Percentiles rank a stretch among this genome's conserved stretches.
phyloP scores from a whole-genome alignment of 129 eudicot species.

The Pittosporum tobira region DNA sequence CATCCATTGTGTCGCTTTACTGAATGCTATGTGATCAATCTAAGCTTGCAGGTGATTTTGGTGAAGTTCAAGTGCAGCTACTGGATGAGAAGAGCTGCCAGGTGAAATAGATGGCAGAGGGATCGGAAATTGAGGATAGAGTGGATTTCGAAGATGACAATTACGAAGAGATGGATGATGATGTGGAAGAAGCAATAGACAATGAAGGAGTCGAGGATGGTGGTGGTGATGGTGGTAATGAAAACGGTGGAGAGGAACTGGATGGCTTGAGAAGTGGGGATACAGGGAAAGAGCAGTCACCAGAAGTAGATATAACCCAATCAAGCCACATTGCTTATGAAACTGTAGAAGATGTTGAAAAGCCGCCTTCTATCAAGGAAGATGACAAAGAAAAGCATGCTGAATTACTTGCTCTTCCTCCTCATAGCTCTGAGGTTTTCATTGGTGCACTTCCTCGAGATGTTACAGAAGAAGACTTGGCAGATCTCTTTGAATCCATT shows the following conservation, averaged over 20 bases:
- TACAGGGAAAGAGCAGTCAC: conserved; percentile 40
- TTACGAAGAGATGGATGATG: conserved; percentile 77
- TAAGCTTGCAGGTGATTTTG: conserved; percentile 31
- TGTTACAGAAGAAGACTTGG: conserved; percentile 75
- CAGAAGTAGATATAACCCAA: conserved; percentile 29
- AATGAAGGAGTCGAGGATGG: conserved; percentile 54
- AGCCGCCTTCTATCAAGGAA: conserved; percentile 21
- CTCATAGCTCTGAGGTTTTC: conserved; percentile 93
- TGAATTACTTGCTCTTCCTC: conserved; percentile 82
- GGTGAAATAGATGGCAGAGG: conserved; percentile 66
- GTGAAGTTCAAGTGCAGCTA: conserved; percentile 24
- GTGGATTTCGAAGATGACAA: conserved; percentile 93
- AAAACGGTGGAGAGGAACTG: conserved; percentile 41
- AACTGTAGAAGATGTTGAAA: conserved; percentile 38
- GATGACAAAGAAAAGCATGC: conserved; percentile 46
- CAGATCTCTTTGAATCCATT: conserved; percentile 73
- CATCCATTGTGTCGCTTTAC: no score
- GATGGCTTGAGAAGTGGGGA: conserved; percentile 38
- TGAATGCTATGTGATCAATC: not conserved
- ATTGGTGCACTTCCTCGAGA: conserved; percentile 92
- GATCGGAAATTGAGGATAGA: conserved; percentile 79
- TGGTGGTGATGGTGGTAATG: conserved; percentile 49
- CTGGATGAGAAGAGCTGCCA: conserved; percentile 34
- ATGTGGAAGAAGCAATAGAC: conserved; percentile 63
- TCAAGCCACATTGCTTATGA: conserved; percentile 23